phyloP scores from a whole-genome alignment of 2,329 filamentous ascomycete species.

The Chalaropsis thielavioides region DNA sequence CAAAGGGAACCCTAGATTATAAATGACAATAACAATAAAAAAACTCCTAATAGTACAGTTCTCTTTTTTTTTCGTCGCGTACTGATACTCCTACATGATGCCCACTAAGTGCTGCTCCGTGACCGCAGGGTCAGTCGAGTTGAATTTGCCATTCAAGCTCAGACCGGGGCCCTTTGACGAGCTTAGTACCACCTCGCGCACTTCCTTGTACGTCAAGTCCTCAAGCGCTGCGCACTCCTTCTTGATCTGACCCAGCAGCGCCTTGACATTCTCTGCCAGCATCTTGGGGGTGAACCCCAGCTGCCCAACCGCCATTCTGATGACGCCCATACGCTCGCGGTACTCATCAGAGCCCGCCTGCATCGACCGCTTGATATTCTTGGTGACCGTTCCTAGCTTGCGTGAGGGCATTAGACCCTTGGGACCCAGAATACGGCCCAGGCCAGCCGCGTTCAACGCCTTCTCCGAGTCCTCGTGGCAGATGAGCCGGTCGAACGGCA shows the following conservation, averaged over 20 bases:
- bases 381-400: slow-evolving; percentile 80
- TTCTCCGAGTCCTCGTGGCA: slow-evolving; percentile 67
- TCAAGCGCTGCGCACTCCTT: slow-evolving; percentile 61
- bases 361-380: slow-evolving; percentile 60
- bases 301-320: slow-evolving; percentile 83
- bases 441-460: slow-evolving; percentile 63
- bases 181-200: slow-evolving; percentile 59
- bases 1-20: slow-evolving; percentile 12
- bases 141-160: slow-evolving; percentile 69
- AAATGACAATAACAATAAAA: background rate
- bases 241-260: slow-evolving; percentile 62
- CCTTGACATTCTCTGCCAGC: slow-evolving; percentile 69
- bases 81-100: slow-evolving; percentile 33
- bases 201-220: slow-evolving; percentile 31
- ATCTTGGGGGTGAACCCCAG: slow-evolving; percentile 77
- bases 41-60: slow-evolving; percentile 6
- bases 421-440: slow-evolving; percentile 75
- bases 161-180: slow-evolving; percentile 79
- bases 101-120: slow-evolving; percentile 38
- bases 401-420: slow-evolving; percentile 81
- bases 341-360: slow-evolving; percentile 72
- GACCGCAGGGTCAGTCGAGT: slow-evolving; percentile 42
- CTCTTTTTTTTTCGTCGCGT: slow-evolving; percentile 7
- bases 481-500: slow-evolving; percentile 80
- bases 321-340: slow-evolving; percentile 68